Base-by-base conservation (phyloP, 129 eudicot genomes). In the Flaveria ramosissima region DNA sequence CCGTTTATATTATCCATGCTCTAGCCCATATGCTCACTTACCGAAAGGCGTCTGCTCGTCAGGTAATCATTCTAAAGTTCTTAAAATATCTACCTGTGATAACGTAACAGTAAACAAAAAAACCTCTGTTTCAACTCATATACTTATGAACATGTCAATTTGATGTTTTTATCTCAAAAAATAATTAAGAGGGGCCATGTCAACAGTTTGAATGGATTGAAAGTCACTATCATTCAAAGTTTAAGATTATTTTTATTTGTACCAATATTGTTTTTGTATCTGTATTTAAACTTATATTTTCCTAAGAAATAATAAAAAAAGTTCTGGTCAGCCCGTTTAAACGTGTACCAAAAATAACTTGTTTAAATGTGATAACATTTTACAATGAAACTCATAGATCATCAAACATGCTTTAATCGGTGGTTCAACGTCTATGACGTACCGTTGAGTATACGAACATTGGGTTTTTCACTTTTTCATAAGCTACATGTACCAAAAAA, bases 401-500 rank as follows among this genome's bases (percentile, higher is more conserved):
- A 42, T 20, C 39, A 13, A 56, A 55, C 55, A 42, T 3, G 19
- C 48, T 53, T 55, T 10, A 65, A 66, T 12, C 32, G 42, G 14
- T 12, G 27, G 43, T 57, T 45, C 70, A 45, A 45, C 4, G 41
- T 66, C 56, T 53, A 55, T 17, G 70, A 52, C 48, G 11, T 65
- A 45, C 62, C 61, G 27, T 23, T 71, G 27, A 36, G 0, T 20
- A n/a, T 59, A 21, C 2, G 27, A 55, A 71, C 14, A 61, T 60
- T 7, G 39, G 50, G 26, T n/a, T n/a, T n/a, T n/a, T n/a, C n/a
- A n/a, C n/a, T 26, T 26, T 57, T 67, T 39, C 66, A 16, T 45
- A 70, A 47, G 62, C 71, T 20, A 51, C 62, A 10, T 57, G 77
- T 47, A 26, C 76, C 11, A 42, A 46, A 60, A 77, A n/a, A n/a